A percentile compares a stretch with the other conserved stretches of the same genome.
Evolutionary conservation across 768 basidiomycete species (phyloP).

Genomic region (Leccinellum rugosiceps): DNA sequence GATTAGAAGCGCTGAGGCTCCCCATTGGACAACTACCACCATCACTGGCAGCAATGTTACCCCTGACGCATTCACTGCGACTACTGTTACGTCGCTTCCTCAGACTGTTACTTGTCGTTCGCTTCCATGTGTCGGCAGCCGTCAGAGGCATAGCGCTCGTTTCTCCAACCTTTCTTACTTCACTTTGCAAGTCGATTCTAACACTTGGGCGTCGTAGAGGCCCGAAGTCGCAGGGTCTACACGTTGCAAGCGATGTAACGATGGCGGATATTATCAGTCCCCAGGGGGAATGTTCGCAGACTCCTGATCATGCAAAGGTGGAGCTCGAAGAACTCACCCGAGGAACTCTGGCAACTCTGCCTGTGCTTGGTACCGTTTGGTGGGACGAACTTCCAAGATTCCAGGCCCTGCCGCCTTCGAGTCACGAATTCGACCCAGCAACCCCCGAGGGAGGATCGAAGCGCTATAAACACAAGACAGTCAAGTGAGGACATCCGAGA

Average conservation of each 20-base stretch:
- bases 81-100: not conserved
- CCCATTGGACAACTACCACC: not conserved
- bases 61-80: not conserved
- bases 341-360: constrained; percentile 6
- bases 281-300: not conserved
- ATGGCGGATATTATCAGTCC: not conserved
- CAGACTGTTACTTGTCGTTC: constrained; percentile 1
- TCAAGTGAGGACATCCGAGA: not conserved
- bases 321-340: not conserved
- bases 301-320: not conserved
- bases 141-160: not conserved
- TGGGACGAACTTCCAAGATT: not conserved
- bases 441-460: constrained; percentile 11
- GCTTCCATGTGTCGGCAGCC: not conserved
- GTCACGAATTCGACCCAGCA: not conserved
- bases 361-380: constrained; percentile 1
- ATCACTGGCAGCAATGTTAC: not conserved
- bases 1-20: not conserved
- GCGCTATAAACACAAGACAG: constrained; percentile 5
- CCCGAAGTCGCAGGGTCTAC: not conserved
- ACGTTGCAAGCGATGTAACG: not conserved
- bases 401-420: not conserved
- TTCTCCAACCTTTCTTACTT: not conserved
- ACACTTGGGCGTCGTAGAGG: not conserved
- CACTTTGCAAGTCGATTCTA: constrained; percentile 5